Evolutionary conservation across 208 protist genomes (phyloP), one percentile per base, ranked within the genome.

Genomic region (Acanthamoeba healyi): DNA sequence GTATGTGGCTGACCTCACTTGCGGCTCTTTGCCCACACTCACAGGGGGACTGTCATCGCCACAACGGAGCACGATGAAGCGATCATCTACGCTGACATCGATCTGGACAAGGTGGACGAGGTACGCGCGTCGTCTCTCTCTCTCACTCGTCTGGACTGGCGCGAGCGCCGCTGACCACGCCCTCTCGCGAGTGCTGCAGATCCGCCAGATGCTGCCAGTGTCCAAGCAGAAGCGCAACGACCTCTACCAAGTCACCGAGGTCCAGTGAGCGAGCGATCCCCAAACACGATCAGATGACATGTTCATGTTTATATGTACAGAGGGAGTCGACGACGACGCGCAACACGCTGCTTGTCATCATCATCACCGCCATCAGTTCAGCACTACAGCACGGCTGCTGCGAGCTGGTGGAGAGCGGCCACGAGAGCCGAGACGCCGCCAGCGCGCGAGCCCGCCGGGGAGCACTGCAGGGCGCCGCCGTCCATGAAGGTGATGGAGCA

Each of bases 1-100:
- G 29, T 44, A 49, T n/a, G n/a, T n/a, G n/a, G n/a, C n/a, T n/a
- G n/a, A n/a, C n/a, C n/a, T n/a, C n/a, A 49, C 44, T 15, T 29
- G 10, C 19, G 26, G 24, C 26, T 84, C 10, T 54, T 17, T 67
- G 79, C 29, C 36, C 38, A 46, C 29, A 26, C 36, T 54, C 9
- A 74, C 2, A 70, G 38, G 32, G 96, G 96, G 96, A 97, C 94
- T 17, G 96, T 98, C 7, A 26, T 98, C 32, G 70, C 95, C 22
- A 97, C 95, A 36, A 97, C 97, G 12, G 97, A 98, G 58, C 88
- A 98, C 40, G 92, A 96, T 10, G 51, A 84, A 32, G 72, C 22
- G 12, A 97, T 98, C 26, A 61, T 98, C 34, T 97, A 97, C 56
- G 93, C 95, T 29, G 96, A 98, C 67, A 96, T 98, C 36, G 97